These are phyloP conservation scores for Grosmannia serpens DNA, from an alignment of 2,329 filamentous ascomycete genomes.

Conservation along the genomic window DNA sequence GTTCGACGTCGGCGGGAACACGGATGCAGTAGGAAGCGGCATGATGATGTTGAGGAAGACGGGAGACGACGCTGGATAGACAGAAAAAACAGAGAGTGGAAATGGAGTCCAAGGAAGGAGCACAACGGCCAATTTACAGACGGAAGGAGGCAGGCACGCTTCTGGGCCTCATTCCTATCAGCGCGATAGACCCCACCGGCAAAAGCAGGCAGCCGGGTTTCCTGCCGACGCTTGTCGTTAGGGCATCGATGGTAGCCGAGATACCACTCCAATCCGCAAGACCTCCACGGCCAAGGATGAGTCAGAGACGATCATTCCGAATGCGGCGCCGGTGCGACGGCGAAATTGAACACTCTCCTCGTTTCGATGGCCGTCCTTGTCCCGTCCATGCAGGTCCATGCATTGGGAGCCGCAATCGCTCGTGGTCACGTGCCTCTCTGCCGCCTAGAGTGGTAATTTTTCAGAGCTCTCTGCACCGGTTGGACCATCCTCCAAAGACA, in stretches of 20 bases:
- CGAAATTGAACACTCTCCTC: background rate
- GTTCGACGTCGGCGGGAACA: conserved; percentile 33
- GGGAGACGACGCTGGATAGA: background rate
- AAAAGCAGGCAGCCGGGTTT: background rate
- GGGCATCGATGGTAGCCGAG: no score
- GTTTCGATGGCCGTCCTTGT: background rate
- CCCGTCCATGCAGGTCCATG: no score
- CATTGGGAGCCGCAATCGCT: background rate
- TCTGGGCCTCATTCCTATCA: background rate
- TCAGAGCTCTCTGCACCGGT: background rate
- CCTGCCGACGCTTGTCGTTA: background rate
- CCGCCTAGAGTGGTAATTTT: background rate
- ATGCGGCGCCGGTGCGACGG: background rate
- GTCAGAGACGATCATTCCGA: no score
- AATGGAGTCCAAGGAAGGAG: background rate
- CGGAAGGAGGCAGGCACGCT: background rate
- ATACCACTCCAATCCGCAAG: background rate
- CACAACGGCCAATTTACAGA: background rate
- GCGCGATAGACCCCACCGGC: background rate
- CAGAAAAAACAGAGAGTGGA: background rate
- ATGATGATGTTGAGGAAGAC: conserved; percentile 19
- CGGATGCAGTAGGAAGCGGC: conserved; percentile 34
- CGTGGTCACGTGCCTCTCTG: background rate
- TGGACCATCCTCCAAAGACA: background rate
- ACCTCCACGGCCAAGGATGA: no score